Percentiles rank a stretch among this genome's conserved stretches.
Evolutionary conservation across 2,329 filamentous ascomycete species (phyloP).

Genomic region (Curvularia lunata): DNA sequence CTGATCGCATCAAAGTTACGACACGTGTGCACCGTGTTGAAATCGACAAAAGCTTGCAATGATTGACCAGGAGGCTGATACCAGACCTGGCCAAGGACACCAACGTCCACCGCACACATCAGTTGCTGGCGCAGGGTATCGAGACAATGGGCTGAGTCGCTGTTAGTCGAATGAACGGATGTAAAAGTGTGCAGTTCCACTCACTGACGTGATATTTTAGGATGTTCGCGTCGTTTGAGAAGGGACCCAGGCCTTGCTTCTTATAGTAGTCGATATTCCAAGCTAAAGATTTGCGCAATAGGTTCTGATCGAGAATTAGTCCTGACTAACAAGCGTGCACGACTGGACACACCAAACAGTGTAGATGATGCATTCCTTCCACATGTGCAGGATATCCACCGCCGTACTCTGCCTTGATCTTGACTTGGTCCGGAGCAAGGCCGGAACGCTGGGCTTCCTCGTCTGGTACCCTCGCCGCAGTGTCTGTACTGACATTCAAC

Average conservation of each 20-base stretch:
- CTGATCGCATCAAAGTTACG: conserved; percentile 63
- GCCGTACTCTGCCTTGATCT: conserved; percentile 62
- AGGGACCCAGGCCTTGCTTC: conserved; percentile 58
- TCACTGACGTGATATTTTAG: conserved; percentile 64
- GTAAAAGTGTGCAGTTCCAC: conserved; percentile 30
- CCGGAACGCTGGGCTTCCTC: conserved; percentile 59
- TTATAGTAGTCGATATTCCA: conserved; percentile 68
- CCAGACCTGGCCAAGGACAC: conserved; percentile 68
- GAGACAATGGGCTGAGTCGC: conserved; percentile 59
- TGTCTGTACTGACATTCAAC: conserved; percentile 18
- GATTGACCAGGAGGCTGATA: conserved; percentile 56
- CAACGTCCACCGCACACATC: conserved; percentile 68
- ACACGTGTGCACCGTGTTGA: conserved; percentile 66
- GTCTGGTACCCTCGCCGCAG: conserved; percentile 56
- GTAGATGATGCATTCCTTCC: conserved; percentile 63
- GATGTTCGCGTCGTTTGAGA: conserved; percentile 61
- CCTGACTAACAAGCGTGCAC: background rate
- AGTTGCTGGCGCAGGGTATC: conserved; percentile 68
- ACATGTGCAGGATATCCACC: conserved; percentile 65
- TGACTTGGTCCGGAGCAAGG: conserved; percentile 62
- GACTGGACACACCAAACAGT: conserved; percentile 58
- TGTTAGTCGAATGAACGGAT: conserved; percentile 4
- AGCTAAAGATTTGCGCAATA: conserved; percentile 64
- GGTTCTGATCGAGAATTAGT: conserved; percentile 53
- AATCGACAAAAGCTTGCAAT: conserved; percentile 64